Evolutionary conservation across 305 asterid species (phyloP).

Genomic region (Fraxinus baroniana): DNA sequence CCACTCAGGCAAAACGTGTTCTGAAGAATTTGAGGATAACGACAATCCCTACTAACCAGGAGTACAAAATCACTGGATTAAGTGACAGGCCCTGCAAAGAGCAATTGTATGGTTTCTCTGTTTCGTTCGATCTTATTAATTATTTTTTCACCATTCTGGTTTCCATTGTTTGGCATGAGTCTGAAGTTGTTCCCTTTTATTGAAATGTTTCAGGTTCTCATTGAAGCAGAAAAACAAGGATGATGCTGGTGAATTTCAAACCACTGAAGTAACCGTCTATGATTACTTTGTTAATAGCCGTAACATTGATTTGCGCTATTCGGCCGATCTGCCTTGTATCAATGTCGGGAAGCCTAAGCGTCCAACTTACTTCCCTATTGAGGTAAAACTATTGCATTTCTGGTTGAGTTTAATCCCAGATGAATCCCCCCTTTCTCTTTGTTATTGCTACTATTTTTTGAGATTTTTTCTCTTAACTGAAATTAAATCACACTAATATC

Average conservation of each 20-base stretch:
- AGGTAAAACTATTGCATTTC: slow-evolving; percentile 33
- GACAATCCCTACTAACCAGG: slow-evolving; percentile 52
- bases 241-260: slow-evolving; percentile 35
- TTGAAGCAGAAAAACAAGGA: slow-evolving; percentile 39
- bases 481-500: background rate
- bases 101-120: slow-evolving; percentile 38
- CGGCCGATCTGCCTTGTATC: slow-evolving; percentile 68
- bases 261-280: slow-evolving; percentile 51
- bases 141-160: background rate
- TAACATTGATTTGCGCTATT: slow-evolving; percentile 49
- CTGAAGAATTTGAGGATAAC: slow-evolving; percentile 63
- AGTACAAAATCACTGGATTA: slow-evolving; percentile 59
- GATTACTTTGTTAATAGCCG: slow-evolving; percentile 61
- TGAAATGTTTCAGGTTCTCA: slow-evolving; percentile 46
- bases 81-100: slow-evolving; percentile 51
- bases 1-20: slow-evolving; percentile 54
- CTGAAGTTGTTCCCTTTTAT: slow-evolving; percentile 11
- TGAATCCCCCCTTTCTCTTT: background rate
- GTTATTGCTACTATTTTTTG: background rate
- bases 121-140: background rate
- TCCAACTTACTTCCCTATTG: slow-evolving; percentile 61
- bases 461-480: background rate
- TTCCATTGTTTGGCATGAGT: background rate
- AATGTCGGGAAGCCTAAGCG: slow-evolving; percentile 58
- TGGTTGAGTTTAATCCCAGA: background rate